Evolutionary conservation across 495 filamentous ascomycete species (phyloP).

Genomic region (Achaetomiella virescens): DNA sequence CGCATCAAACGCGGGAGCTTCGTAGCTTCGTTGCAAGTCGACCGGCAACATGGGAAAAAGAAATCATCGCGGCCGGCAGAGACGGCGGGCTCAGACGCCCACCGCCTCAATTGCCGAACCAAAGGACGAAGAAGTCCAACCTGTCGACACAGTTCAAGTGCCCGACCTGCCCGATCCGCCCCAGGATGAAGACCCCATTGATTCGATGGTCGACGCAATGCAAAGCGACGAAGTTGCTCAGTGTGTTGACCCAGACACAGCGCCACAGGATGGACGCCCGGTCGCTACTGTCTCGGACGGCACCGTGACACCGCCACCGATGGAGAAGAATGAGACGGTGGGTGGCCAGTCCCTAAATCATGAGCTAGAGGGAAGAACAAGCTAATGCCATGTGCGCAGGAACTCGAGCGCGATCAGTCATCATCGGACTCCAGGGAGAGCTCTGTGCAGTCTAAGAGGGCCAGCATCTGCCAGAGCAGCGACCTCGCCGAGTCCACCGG

Average conservation of each 20-base stretch:
- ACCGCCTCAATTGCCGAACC: background rate
- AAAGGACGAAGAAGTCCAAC: background rate
- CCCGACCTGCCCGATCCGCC: background rate
- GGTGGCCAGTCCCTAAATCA: background rate
- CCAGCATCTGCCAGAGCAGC: background rate
- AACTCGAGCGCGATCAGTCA: background rate
- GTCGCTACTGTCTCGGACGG: background rate
- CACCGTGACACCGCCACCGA: background rate
- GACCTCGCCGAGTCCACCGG: slow-evolving; percentile 14
- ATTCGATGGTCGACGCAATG: background rate
- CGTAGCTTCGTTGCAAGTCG: background rate
- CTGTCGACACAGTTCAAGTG: slow-evolving; percentile 19
- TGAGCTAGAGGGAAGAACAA: too few species aligned
- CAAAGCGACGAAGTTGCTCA: background rate
- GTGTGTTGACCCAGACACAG: slow-evolving; percentile 2
- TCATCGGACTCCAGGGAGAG: background rate
- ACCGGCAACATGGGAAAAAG: background rate
- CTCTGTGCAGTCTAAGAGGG: background rate
- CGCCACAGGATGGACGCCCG: background rate
- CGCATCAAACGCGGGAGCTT: background rate
- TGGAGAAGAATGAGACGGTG: background rate
- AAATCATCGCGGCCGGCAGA: slow-evolving; percentile 9
- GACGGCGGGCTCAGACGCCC: slow-evolving; percentile 7
- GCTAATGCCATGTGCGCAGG: background rate
- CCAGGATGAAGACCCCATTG: background rate